phyloP scores from a whole-genome alignment of 2,329 filamentous ascomycete genomes.

The Paracoccidioides brasiliensis region DNA sequence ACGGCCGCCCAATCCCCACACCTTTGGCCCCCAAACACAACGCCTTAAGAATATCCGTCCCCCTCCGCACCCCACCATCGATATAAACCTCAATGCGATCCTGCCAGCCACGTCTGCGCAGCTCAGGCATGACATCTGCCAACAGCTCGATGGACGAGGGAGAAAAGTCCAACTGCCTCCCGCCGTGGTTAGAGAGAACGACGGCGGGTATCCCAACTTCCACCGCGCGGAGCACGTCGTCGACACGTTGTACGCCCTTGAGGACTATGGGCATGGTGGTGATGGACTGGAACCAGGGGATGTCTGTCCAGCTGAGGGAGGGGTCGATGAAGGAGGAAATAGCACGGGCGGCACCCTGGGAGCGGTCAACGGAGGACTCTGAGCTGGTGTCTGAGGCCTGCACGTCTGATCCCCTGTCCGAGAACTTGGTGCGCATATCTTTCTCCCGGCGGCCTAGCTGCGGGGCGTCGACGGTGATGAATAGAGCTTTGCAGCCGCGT shows the following conservation, averaged over 20 bases:
- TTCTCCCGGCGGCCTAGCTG: conserved; percentile 92
- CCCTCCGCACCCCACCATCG: conserved; percentile 79
- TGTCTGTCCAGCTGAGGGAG: conserved; percentile 81
- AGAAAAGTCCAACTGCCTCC: conserved; percentile 83
- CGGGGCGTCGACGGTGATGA: conserved; percentile 96
- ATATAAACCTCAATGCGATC: conserved; percentile 75
- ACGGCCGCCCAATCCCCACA: conserved; percentile 87
- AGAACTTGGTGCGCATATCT: conserved; percentile 91
- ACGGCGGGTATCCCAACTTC: conserved; percentile 75
- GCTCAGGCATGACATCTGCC: conserved; percentile 81
- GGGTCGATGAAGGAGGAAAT: conserved; percentile 98
- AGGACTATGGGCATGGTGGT: conserved; percentile 92
- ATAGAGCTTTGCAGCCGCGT: conserved; percentile 86
- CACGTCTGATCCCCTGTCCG: conserved; percentile 68
- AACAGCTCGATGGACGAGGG: conserved; percentile 81
- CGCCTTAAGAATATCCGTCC: conserved; percentile 91
- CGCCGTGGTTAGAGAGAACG: conserved; percentile 91
- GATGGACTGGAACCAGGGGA: conserved; percentile 81
- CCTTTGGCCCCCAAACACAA: conserved; percentile 83
- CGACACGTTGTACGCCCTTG: conserved; percentile 91
- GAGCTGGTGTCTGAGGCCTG: conserved; percentile 51
- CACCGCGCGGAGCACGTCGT: conserved; percentile 81
- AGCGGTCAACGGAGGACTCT: conserved; percentile 54
- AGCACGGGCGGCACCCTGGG: conserved; percentile 83
- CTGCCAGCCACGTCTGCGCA: conserved; percentile 60